These are phyloP conservation scores for Yamadazyma dushanensis DNA, from an alignment of 1,139 yeast species.

Conservation along the genomic window DNA sequence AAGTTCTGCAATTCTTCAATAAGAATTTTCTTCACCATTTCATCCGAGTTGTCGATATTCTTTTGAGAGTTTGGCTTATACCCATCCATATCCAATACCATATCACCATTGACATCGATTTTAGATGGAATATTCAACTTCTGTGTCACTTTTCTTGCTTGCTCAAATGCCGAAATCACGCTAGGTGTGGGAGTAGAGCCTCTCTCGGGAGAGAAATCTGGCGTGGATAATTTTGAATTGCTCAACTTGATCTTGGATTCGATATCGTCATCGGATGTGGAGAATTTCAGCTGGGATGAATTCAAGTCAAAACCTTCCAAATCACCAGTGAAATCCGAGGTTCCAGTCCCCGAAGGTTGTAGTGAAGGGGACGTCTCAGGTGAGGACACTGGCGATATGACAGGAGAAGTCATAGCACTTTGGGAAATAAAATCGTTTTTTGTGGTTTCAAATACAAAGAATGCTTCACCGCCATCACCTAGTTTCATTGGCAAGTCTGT, in stretches of 20 bases:
- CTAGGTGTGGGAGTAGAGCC: slow-evolving; percentile 24
- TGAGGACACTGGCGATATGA: slow-evolving; percentile 75
- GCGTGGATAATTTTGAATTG: slow-evolving; percentile 19
- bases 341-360: slow-evolving; percentile 14
- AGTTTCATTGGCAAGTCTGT: slow-evolving; percentile 92
- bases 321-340: slow-evolving; percentile 24
- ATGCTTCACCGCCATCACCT: slow-evolving; percentile 98
- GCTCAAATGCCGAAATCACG: slow-evolving; percentile 49
- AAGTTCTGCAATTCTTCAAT: slow-evolving; percentile 50
- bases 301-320: slow-evolving; percentile 39
- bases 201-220: slow-evolving; percentile 16
- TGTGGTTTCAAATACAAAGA: slow-evolving; percentile 89
- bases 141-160: slow-evolving; percentile 68
- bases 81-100: slow-evolving; percentile 93
- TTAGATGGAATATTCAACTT: slow-evolving; percentile 85
- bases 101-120: slow-evolving; percentile 86
- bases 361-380: slow-evolving; percentile 50
- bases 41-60: slow-evolving; percentile 68
- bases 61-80: slow-evolving; percentile 81
- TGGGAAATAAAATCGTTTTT: slow-evolving; percentile 61
- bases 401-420: slow-evolving; percentile 88
- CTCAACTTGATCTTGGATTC: slow-evolving; percentile 30
- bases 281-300: slow-evolving; percentile 1
- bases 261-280: slow-evolving; percentile 19
- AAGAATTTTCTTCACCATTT: slow-evolving; percentile 68